Percentiles rank a stretch among this genome's conserved stretches.
Conservation (phyloP, 1,284 basidiomycete genomes). For the Papiliotrema laurentii region DNA sequence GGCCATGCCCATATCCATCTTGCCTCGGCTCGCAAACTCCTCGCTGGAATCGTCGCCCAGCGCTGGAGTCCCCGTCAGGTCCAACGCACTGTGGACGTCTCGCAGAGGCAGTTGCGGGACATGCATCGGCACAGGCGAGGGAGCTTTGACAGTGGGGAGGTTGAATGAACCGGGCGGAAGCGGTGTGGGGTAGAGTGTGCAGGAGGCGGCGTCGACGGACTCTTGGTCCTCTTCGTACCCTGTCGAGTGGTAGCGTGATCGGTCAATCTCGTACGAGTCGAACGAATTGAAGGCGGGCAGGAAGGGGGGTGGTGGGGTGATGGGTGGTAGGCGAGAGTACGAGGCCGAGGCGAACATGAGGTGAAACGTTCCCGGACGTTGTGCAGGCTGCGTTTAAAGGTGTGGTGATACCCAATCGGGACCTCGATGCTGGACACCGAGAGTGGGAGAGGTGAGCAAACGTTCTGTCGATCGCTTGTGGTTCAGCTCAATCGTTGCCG, state of each 20-base stretch:
- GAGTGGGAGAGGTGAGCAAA: too few species aligned
- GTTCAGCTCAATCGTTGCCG: too few species aligned
- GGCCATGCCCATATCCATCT: conserved; percentile 42
- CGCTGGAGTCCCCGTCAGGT: background rate
- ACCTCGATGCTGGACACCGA: too few species aligned
- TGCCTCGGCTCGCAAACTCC: background rate
- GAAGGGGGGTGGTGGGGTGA: background rate
- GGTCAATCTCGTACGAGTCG: background rate
- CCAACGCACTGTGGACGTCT: background rate
- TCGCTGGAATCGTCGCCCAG: background rate
- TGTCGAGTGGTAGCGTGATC: background rate
- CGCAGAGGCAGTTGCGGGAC: background rate
- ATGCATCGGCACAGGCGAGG: background rate
- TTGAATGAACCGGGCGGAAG: background rate
- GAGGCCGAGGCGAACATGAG: too few species aligned
- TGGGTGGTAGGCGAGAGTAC: background rate
- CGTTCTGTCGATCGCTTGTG: too few species aligned
- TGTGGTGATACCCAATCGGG: too few species aligned
- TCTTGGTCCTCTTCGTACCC: background rate
- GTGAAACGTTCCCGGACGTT: too few species aligned
- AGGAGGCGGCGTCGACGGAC: background rate
- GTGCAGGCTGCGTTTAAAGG: too few species aligned
- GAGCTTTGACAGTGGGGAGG: background rate
- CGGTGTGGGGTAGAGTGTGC: background rate
- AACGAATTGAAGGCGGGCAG: background rate